Conservation (phyloP, 768 basidiomycete genomes). For the Clathrus columnatus region DNA sequence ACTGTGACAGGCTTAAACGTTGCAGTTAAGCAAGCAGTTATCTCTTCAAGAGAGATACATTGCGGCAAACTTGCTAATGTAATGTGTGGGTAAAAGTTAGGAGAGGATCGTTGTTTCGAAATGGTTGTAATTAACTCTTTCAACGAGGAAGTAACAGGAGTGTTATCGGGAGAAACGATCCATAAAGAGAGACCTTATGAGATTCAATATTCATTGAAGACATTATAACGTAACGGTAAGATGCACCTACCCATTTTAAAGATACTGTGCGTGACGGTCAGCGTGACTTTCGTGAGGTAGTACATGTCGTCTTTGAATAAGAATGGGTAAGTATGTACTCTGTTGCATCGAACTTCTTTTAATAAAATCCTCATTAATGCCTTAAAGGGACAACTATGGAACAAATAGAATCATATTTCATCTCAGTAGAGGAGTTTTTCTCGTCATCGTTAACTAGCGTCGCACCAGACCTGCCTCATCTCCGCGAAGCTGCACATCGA, state of each 20-base stretch:
- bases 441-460: conserved; percentile 46
- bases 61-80: conserved; percentile 46
- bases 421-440: conserved; percentile 55
- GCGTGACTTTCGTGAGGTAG: no score
- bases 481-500: conserved; percentile 57
- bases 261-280: no score
- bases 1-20: conserved; percentile 33
- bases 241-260: not conserved
- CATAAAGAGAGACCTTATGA: conserved; percentile 54
- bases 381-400: conserved; percentile 36
- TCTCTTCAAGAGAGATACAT: conserved; percentile 17
- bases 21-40: conserved; percentile 30
- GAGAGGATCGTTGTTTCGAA: conserved; percentile 16
- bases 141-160: conserved; percentile 33
- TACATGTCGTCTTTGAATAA: no score
- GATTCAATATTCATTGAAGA: not conserved
- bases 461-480: conserved; percentile 50
- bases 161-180: conserved; percentile 49
- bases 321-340: not conserved
- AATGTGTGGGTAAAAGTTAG: conserved; percentile 60
- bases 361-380: not conserved
- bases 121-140: conserved; percentile 33
- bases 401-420: conserved; percentile 62
- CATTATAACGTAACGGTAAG: no score
- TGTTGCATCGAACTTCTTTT: not conserved